Conservation (phyloP, 805 yeast genomes). For the Zygosaccharomyces gambellarensis region DNA sequence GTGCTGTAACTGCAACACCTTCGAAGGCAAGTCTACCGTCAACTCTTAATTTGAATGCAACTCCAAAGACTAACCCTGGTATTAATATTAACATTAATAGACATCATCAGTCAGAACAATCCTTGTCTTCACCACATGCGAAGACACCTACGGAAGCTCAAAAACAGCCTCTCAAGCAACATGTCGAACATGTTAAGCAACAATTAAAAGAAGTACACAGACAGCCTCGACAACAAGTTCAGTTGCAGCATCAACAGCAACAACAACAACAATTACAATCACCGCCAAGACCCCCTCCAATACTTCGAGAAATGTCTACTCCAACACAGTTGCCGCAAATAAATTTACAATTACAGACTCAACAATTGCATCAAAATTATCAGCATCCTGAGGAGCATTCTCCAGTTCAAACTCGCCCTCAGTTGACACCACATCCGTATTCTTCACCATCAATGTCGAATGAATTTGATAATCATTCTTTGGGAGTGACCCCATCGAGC, state of each 20-base stretch:
- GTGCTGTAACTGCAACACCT: background rate
- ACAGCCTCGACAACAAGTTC: background rate
- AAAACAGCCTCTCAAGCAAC: background rate
- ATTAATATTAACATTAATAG: background rate
- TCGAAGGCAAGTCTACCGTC: background rate
- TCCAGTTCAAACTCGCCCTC: background rate
- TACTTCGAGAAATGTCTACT: background rate
- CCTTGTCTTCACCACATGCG: background rate
- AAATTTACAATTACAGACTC: background rate
- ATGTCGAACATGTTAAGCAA: conserved; percentile 1
- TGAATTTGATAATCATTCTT: background rate
- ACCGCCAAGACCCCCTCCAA: background rate
- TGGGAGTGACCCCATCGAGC: background rate
- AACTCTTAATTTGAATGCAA: background rate
- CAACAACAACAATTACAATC: background rate
- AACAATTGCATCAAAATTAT: background rate
- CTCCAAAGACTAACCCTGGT: background rate
- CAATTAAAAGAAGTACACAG: background rate
- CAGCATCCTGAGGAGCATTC: background rate
- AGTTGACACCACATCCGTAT: background rate
- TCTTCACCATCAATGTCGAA: background rate
- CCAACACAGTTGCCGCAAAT: background rate
- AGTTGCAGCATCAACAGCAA: background rate
- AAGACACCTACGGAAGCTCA: background rate
- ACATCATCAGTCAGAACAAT: background rate